Base-by-base conservation (phyloP, 192 early-diverging fungal species). In the Funneliformis geosporum region DNA sequence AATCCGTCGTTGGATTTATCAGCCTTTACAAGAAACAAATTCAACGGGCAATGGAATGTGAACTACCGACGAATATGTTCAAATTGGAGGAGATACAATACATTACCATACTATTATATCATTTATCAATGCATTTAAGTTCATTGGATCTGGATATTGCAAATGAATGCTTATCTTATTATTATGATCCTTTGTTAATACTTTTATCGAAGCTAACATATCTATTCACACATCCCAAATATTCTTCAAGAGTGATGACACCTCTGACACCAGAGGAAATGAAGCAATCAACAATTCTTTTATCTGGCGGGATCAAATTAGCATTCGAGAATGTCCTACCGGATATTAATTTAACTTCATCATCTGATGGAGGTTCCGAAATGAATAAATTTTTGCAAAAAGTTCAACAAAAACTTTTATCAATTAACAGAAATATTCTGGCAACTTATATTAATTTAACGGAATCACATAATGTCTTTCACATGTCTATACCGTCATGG, bases 71-170 rank as follows among this genome's bases (percentile, higher is more conserved):
- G 14, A 86, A 80, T 9, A 83, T 81, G 42, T 83, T 84, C 55
- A 79, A 84, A 18, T 44, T 90, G 42, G 85, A 86, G 65, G 89
- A 90, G 60, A 84, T 90, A 65, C 85, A 89, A 65, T 62, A 85
- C 21, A 87, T 85, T 18, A 87, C 85, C 23, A 87, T 86, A 81
- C 73, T 90, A 55, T 84, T 90, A 42, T 87, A 86, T 68, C 78
- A 86, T 33, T 75, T 90, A 16, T 81, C 89, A 1, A 83, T 86
- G 39, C 69, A 85, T 80, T 80, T 84, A 60, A 50, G 25, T 38
- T 76, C 81, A 28, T 60, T 79, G 7, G 80, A 81, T 42, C 14
- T 65, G 6, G 39, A 81, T n/a, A 78, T 79, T 28, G 80, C 60
- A 21, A 79, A 65, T 0, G 80, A 82, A 42, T 14, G 82, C 7